Base-by-base conservation (phyloP, 2,329 filamentous ascomycete species). In the Xylariaceae sp. region DNA sequence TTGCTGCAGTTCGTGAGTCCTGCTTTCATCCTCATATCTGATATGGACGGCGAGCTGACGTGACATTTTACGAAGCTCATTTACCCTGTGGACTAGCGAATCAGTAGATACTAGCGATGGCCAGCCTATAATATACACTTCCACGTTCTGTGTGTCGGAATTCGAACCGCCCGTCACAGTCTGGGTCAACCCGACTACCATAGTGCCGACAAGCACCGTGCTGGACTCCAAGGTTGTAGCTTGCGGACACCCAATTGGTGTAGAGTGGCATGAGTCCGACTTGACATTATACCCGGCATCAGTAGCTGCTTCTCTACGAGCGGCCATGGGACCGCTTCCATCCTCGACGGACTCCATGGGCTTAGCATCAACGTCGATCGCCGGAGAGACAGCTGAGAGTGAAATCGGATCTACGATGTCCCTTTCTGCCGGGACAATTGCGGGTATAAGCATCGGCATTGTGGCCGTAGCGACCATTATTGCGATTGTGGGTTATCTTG, bases 371-470 rank as follows among this genome's bases (percentile, higher is more conserved):
- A 12, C 38, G 31, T 33, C 18, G 11, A 31, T 4, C n/a, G 22
- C 38, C 12, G 28, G 19, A 13, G 38, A 13, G 31, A 28, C 17
- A 10, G 16, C 4, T 38, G 5, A 4, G 10, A 38, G 34, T 38
- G 34, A 10, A 38, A 18, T 5, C 9, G 38, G 34, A 4, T 13
- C 16, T 38, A 19, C 7, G 13, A 36, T 17, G 11, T 7, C 12
- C 18, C 38, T 48, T 16, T 42, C 47, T 13, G 14, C 10, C 16
- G 36, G 36, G 6, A 39, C 47, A 13, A 48, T 48, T 34, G 47
- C 47, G 2, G 47, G 47, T 11, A 42, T 48, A 17, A 48, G 47
- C 28, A 13, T 48, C 38, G 47, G 36, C 38, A 39, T 14, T n/a
- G 47, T 28, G 5, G 7, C 31, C 5, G 12, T 31, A n/a, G 14